phyloP scores from a whole-genome alignment of 2,329 filamentous ascomycete species.

The Hypomyces rosellus region DNA sequence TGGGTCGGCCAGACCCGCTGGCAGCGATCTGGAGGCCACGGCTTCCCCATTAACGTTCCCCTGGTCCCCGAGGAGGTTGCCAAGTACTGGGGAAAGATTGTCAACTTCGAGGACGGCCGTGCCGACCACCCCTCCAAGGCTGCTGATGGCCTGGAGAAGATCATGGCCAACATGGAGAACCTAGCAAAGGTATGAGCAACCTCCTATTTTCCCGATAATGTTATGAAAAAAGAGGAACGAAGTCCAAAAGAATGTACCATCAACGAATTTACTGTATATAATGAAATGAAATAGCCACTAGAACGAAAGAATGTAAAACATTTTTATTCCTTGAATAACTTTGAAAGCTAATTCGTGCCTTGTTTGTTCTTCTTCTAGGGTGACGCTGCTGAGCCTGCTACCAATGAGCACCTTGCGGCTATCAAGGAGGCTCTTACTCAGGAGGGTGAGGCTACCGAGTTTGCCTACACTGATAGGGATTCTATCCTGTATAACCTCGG shows the following conservation, averaged over 20 bases:
- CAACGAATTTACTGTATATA: not conserved
- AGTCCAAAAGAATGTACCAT: conserved; percentile 4
- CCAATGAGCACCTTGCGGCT: conserved; percentile 62
- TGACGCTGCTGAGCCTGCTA: conserved; percentile 25
- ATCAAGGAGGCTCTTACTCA: conserved; percentile 72
- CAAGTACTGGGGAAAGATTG: conserved; percentile 69
- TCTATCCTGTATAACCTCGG: conserved; percentile 94
- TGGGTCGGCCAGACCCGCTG: conserved; percentile 91
- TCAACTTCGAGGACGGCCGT: conserved; percentile 80
- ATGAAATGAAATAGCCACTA: conserved; percentile 1
- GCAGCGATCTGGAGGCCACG: conserved; percentile 84
- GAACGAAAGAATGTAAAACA: conserved; percentile 7
- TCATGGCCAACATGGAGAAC: conserved; percentile 79
- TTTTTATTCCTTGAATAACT: not conserved
- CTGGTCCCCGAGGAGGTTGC: conserved; percentile 80
- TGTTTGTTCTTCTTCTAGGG: conserved; percentile 12
- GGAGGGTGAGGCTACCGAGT: conserved; percentile 65
- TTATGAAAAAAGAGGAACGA: conserved; percentile 1
- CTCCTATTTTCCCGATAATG: conserved; percentile 10
- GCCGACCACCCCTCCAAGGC: conserved; percentile 79
- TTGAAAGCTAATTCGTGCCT: conserved; percentile 18
- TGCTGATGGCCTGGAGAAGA: conserved; percentile 69
- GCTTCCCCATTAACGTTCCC: conserved; percentile 80
- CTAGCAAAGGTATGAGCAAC: conserved; percentile 55
- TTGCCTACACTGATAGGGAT: conserved; percentile 79